Base-by-base conservation (phyloP, 2,329 filamentous ascomycete species). In the Claviceps digitariae region DNA sequence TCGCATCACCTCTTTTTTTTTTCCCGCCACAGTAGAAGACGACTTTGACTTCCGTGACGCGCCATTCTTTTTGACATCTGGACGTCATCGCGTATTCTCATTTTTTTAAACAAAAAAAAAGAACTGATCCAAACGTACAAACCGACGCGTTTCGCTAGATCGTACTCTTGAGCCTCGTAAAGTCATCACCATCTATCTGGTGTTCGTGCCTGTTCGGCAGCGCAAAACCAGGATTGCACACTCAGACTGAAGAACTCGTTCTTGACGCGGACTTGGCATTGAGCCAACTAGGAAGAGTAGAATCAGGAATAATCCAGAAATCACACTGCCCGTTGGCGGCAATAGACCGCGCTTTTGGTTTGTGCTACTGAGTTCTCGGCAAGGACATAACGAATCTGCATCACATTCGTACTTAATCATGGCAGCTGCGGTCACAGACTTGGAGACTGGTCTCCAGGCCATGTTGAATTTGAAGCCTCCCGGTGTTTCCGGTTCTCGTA, bases 381-480 rank as follows among this genome's bases (percentile, higher is more conserved):
- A 46, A 55, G 38, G 15, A 29, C 48, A 41, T 41, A 9, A 21
- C 40, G 45, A 57, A 56, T 31, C 44, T 29, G 43, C 45, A 50
- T 54, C 50, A 47, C 57, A 51, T 57, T 48, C 53, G 54, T 49
- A 52, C 52, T 53, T 73, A 62, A 52, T 43, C 69, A 88, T 89
- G 83, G 83, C 85, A 69, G 86, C 88, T 67, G 82, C 87, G 72
- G 86, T 95, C 80, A 83, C 87, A 74, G 90, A 97, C 69, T 76
- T 98, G 72, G 91, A 95, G 72, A 78, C 83, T 64, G 85, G 87
- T 71, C 81, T 98, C 67, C 88, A 93, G 75, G 90, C 87, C 65
- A 90, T 98, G 83, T 85, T 91, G 64, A 78, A 79, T 60, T 77
- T 96, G 66, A 97, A 95, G 72, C 85, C 93, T 46, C 93, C 93